Conservation (phyloP, 2,329 filamentous ascomycete species). For the Cladosporium colombiae region DNA sequence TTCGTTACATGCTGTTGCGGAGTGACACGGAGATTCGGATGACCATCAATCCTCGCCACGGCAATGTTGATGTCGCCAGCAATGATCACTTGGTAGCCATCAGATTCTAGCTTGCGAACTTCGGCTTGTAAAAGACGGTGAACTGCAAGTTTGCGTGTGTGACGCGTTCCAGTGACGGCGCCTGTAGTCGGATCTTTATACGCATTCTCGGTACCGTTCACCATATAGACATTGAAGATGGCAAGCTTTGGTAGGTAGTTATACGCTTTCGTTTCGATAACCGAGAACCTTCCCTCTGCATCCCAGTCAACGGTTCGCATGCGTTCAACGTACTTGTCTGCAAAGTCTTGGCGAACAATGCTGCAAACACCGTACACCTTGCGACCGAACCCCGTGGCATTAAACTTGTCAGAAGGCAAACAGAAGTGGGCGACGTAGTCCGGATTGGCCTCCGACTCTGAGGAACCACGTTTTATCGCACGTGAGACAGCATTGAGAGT, state of each 20-base stretch:
- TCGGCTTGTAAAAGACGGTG: slow-evolving; percentile 51
- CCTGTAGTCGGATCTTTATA: slow-evolving; percentile 51
- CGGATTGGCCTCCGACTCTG: slow-evolving; percentile 32
- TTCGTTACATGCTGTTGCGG: slow-evolving; percentile 53
- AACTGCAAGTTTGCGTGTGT: slow-evolving; percentile 54
- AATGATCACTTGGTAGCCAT: slow-evolving; percentile 49
- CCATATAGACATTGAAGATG: slow-evolving; percentile 56
- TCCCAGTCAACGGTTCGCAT: slow-evolving; percentile 53
- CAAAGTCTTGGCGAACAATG: slow-evolving; percentile 50
- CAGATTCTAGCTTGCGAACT: slow-evolving; percentile 42
- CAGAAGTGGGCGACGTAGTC: slow-evolving; percentile 49
- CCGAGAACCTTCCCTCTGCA: slow-evolving; percentile 52
- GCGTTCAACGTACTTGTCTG: slow-evolving; percentile 28
- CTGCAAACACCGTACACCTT: slow-evolving; percentile 56
- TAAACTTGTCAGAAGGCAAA: slow-evolving; percentile 52
- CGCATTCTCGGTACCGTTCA: slow-evolving; percentile 53
- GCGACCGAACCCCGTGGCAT: slow-evolving; percentile 52
- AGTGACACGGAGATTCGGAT: slow-evolving; percentile 49
- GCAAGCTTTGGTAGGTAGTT: slow-evolving; percentile 40
- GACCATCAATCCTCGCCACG: slow-evolving; percentile 45
- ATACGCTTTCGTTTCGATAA: slow-evolving; percentile 43
- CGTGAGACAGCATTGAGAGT: slow-evolving; percentile 43
- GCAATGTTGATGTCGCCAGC: slow-evolving; percentile 58
- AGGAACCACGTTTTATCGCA: slow-evolving; percentile 34
- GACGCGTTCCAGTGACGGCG: slow-evolving; percentile 46